phyloP scores from a whole-genome alignment of 257 asterid genomes.

The Asclepias syriaca region DNA sequence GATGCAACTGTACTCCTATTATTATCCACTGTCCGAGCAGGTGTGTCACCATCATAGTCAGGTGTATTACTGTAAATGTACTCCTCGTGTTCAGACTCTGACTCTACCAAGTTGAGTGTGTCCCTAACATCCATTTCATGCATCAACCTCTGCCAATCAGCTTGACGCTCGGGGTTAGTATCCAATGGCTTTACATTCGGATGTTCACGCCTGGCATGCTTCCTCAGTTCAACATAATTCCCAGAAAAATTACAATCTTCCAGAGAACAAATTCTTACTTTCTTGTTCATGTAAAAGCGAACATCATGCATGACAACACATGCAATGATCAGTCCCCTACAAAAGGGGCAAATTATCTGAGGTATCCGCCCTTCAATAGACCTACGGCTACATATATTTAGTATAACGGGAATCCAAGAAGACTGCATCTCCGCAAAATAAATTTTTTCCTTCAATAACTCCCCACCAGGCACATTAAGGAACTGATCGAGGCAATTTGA shows the following conservation, averaged over 20 bases:
- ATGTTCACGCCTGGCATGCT: constrained; percentile 70
- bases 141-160: constrained; percentile 55
- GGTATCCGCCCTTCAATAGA: constrained; percentile 9
- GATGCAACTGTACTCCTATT: constrained; percentile 18
- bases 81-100: constrained; percentile 28
- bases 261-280: constrained; percentile 54
- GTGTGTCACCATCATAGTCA: constrained; percentile 25
- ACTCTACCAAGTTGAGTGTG: constrained; percentile 42
- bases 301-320: constrained; percentile 42
- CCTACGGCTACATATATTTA: no score
- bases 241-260: constrained; percentile 61
- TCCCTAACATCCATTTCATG: constrained; percentile 48
- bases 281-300: constrained; percentile 50
- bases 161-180: constrained; percentile 39
- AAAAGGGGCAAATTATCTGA: constrained; percentile 61
- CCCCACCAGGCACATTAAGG: constrained; percentile 32
- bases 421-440: not conserved
- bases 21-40: constrained; percentile 32
- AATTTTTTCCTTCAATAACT: not conserved
- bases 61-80: constrained; percentile 12
- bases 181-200: constrained; percentile 54
- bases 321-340: constrained; percentile 57
- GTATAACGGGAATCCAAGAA: not conserved
- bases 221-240: constrained; percentile 51
- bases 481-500: constrained; percentile 12